Conservation (phyloP, 768 basidiomycete species). For the Pisolithus tinctorius region DNA sequence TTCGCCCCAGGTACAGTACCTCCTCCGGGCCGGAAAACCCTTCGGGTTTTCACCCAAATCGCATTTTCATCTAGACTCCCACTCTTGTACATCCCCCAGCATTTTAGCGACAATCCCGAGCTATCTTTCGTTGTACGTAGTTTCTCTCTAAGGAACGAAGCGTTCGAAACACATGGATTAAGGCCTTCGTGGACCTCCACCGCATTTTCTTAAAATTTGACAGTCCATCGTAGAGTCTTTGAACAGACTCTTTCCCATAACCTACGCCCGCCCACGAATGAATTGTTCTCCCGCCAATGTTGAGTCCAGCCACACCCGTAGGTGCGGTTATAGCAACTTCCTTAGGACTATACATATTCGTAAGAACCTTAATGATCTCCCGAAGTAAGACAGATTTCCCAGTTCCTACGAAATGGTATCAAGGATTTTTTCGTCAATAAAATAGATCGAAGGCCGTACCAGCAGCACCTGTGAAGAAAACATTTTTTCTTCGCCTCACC, state of each 20-base stretch:
- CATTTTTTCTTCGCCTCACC: conserved; percentile 48
- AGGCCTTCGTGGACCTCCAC: conserved; percentile 47
- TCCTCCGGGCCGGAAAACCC: no score
- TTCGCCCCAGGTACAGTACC: no score
- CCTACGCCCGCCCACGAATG: conserved; percentile 65
- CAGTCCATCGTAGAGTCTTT: conserved; percentile 35
- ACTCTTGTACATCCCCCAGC: no score
- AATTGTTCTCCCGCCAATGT: conserved; percentile 63
- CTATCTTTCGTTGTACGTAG: no score
- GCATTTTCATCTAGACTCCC: no score
- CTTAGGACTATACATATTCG: conserved; percentile 18
- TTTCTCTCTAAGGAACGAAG: no score
- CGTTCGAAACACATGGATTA: no score
- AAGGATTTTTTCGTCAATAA: neutral
- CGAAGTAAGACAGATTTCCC: conserved; percentile 67
- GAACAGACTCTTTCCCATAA: conserved; percentile 43
- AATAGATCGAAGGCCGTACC: conserved; percentile 31
- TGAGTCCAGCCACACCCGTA: conserved; percentile 59
- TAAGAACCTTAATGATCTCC: conserved; percentile 45
- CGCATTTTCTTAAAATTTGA: conserved; percentile 22
- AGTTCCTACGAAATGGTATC: conserved; percentile 36
- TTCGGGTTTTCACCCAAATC: no score
- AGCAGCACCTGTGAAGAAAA: conserved; percentile 75
- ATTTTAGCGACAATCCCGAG: no score
- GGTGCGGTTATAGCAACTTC: conserved; percentile 57